Percentiles rank a stretch among this genome's conserved stretches.
These are phyloP conservation scores for Nevesoporus exiguus DNA, from an alignment of 768 basidiomycete genomes.

Conservation along the genomic window DNA sequence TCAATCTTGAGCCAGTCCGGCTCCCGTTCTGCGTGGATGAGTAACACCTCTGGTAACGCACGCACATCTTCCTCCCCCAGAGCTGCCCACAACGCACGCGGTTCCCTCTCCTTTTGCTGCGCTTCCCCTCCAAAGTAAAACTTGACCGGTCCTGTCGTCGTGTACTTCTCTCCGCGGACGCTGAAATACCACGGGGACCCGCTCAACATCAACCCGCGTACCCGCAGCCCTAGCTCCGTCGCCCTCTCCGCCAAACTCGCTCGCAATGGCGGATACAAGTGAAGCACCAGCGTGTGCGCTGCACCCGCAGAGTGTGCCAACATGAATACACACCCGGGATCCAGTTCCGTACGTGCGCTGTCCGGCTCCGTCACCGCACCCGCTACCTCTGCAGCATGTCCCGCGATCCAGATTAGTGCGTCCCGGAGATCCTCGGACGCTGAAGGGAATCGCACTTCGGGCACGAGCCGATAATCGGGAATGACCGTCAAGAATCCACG, in stretches of 20 bases:
- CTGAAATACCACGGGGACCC: constrained; percentile 44
- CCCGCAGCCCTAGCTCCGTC: constrained; percentile 17
- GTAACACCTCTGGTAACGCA: constrained; percentile 43
- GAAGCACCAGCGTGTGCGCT: constrained; percentile 43
- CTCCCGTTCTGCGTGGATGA: constrained; percentile 53
- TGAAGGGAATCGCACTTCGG: constrained; percentile 52
- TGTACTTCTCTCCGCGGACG: constrained; percentile 26
- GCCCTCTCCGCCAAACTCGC: constrained; percentile 30
- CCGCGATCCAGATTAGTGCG: constrained; percentile 52
- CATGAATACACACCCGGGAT: constrained; percentile 43
- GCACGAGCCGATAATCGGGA: constrained; percentile 65
- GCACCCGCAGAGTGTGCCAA: constrained; percentile 66
- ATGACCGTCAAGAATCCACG: constrained; percentile 61
- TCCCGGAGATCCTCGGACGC: constrained; percentile 57
- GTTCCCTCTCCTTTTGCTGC: constrained; percentile 38
- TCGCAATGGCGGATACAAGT: constrained; percentile 16
- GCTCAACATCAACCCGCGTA: constrained; percentile 46
- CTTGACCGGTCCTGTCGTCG: constrained; percentile 17
- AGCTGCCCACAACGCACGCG: constrained; percentile 38
- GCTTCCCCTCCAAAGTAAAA: constrained; percentile 40
- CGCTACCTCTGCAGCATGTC: constrained; percentile 28
- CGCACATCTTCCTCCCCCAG: constrained; percentile 35
- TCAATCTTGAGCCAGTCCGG: constrained; percentile 41
- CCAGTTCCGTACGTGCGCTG: constrained; percentile 27
- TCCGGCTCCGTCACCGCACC: neutral